Percentiles rank a stretch among this genome's conserved stretches.
Evolutionary conservation across 1,139 yeast genomes (phyloP).

Genomic region (Yamadazyma membranifaciens): DNA sequence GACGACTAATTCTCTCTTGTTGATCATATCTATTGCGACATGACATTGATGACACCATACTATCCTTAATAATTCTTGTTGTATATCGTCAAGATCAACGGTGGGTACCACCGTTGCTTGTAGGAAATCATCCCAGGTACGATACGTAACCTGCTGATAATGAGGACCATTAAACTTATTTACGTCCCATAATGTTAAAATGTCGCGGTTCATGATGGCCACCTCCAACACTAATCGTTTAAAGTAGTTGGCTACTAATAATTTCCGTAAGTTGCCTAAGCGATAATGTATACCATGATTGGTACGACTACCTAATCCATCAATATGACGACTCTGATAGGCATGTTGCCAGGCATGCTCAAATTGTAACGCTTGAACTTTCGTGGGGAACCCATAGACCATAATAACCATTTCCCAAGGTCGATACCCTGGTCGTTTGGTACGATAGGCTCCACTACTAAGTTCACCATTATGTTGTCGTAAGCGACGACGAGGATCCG

Average conservation of each 20-base stretch:
- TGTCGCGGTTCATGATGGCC: conserved; percentile 32
- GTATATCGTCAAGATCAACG: conserved; percentile 16
- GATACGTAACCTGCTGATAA: not conserved
- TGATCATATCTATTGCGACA: conserved; percentile 12
- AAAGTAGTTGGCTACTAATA: conserved; percentile 44
- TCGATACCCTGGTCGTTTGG: conserved; percentile 52
- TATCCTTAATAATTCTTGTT: conserved; percentile 21
- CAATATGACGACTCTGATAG: conserved; percentile 60
- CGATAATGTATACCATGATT: conserved; percentile 38
- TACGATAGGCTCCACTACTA: conserved; percentile 66
- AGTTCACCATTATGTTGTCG: conserved; percentile 78
- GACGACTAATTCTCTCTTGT: conserved; percentile 6
- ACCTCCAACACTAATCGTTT: conserved; percentile 38
- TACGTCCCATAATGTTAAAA: conserved; percentile 24
- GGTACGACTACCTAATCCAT: conserved; percentile 18
- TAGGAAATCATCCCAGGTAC: not conserved
- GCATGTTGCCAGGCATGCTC: conserved; percentile 83
- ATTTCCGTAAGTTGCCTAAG: conserved; percentile 49
- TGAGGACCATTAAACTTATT: conserved; percentile 30
- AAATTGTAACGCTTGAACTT: conserved; percentile 66
- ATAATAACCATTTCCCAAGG: conserved; percentile 73
- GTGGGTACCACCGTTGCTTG: not conserved
- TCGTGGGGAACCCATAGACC: conserved; percentile 73
- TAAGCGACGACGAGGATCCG: conserved; percentile 64
- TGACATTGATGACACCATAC: conserved; percentile 7